Percentiles rank a stretch among this genome's conserved stretches.
Evolutionary conservation across 345 rosid species (phyloP).

Genomic region (Erysimum cheiranthoides): DNA sequence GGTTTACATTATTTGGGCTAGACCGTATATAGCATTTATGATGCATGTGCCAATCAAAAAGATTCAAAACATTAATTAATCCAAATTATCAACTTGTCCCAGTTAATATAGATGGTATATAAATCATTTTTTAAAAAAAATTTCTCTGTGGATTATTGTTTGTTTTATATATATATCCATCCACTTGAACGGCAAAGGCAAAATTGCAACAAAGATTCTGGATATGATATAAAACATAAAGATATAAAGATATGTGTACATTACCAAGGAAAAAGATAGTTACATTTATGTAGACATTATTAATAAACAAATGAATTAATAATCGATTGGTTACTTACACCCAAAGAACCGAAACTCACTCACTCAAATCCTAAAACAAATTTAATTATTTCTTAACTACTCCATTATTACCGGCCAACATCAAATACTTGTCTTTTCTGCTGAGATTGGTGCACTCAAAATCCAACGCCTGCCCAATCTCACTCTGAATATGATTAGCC

Average conservation of each 20-base stretch:
- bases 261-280: background rate
- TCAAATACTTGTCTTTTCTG: constrained; percentile 74
- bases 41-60: constrained; percentile 37
- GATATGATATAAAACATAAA: constrained; percentile 21
- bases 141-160: background rate
- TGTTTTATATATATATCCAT: background rate
- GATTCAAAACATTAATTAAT: no score
- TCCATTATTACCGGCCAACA: constrained; percentile 84
- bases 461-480: constrained; percentile 61
- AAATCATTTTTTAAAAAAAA: background rate
- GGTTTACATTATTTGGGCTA: constrained; percentile 33
- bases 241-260: constrained; percentile 11
- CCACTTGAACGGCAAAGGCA: background rate
- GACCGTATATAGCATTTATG: constrained; percentile 39
- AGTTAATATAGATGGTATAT: constrained; percentile 8
- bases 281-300: constrained; percentile 28
- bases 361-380: constrained; percentile 8
- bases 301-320: constrained; percentile 32
- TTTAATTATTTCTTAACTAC: constrained; percentile 38
- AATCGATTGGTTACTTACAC: constrained; percentile 34
- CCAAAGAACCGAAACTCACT: background rate
- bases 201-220: background rate
- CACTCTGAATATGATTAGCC: constrained; percentile 66
- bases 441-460: constrained; percentile 73
- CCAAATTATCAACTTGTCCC: constrained; percentile 14